phyloP scores from a whole-genome alignment of 345 rosid genomes.

The Citrus trifoliata region DNA sequence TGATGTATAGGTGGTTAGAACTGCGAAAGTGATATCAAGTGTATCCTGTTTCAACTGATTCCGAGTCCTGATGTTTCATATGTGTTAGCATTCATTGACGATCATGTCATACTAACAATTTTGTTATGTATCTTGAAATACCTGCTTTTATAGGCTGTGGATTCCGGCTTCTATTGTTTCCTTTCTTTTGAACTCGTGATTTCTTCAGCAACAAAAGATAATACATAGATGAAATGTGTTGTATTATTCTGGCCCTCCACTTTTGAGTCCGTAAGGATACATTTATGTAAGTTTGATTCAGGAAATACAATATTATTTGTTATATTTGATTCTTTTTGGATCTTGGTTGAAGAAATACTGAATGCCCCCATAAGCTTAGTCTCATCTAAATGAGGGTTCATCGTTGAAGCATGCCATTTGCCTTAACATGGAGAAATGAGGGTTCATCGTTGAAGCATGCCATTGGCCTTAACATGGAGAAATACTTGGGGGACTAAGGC shows the following conservation, averaged over 20 bases:
- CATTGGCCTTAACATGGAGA: no score
- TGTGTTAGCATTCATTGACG: conserved; percentile 12
- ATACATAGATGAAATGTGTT: background rate
- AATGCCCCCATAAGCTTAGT: background rate
- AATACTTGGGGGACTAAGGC: no score
- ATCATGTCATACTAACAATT: conserved; percentile 14
- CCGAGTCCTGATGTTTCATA: conserved; percentile 2
- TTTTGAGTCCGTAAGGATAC: background rate
- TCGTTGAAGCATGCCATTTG: background rate
- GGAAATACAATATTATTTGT: background rate
- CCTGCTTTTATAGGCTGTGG: background rate
- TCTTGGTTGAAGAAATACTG: background rate
- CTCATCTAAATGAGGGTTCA: background rate
- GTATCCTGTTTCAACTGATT: background rate
- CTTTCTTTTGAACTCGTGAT: background rate
- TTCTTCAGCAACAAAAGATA: background rate
- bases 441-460: background rate
- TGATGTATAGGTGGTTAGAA: conserved; percentile 34
- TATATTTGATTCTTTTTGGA: background rate
- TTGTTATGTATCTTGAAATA: conserved; percentile 10
- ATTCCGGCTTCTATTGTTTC: background rate
- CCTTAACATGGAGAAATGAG: no score
- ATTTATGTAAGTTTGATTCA: background rate
- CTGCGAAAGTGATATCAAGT: conserved; percentile 7
- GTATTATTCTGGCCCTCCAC: background rate